phyloP scores from a whole-genome alignment of 148 eudicot genomes.

The Rhododendron molle region DNA sequence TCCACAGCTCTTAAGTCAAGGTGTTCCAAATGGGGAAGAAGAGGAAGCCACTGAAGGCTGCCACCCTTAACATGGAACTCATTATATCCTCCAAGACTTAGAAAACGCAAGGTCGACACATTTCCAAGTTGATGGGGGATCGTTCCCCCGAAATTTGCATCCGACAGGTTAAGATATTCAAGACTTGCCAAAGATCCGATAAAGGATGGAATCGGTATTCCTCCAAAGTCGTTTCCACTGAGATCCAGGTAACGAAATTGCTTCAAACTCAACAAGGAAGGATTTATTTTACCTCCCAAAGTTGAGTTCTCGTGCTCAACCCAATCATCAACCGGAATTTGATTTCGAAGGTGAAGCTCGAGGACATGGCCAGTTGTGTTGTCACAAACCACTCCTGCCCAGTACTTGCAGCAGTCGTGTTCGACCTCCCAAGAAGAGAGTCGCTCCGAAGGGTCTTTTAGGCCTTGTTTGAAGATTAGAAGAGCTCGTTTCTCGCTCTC shows the following conservation, averaged over 20 bases:
- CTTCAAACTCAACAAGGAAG: background rate
- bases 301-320: background rate
- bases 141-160: background rate
- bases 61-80: background rate
- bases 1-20: background rate
- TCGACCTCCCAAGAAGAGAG: background rate
- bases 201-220: background rate
- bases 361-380: background rate
- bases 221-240: constrained; percentile 6
- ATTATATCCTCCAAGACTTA: background rate
- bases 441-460: background rate
- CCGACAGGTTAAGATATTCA: background rate
- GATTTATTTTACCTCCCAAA: background rate
- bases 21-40: background rate
- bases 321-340: too few relatives aligned
- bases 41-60: background rate
- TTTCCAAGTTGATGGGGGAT: background rate
- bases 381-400: constrained; percentile 10
- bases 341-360: background rate
- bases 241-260: constrained; percentile 16
- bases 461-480: background rate
- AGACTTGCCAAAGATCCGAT: background rate
- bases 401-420: background rate
- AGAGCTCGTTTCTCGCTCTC: background rate
- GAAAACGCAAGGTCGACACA: background rate